Base-by-base conservation (phyloP, 805 yeast species). In the Candida manassasensis region DNA sequence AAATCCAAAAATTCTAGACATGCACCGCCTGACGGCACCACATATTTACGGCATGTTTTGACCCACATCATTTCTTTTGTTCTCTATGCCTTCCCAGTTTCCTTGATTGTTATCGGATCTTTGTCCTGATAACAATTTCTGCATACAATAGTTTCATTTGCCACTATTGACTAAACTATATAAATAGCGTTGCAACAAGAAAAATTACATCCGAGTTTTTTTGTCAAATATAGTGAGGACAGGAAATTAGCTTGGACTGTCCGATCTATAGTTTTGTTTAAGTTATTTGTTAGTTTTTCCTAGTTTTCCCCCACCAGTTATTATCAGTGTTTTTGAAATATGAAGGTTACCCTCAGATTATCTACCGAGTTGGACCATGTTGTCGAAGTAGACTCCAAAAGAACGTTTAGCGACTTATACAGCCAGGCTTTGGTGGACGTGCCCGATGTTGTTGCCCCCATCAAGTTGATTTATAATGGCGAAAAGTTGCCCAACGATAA, bases 331-430 rank as follows among this genome's bases (percentile, higher is more conserved):
- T 8, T 24, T 13, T 27, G 6, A 27, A 47, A 27, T 25, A 74
- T 74, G 80, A 73, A 70, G 50, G 67, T 73, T 29, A 63, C 69
- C 18, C 62, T 74, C 50, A 68, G 74, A 55, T 55, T 69, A 42
- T 56, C 71, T 16, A 67, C 74, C 15, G 74, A 69, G 32, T 44
- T 55, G 31, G 58, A 67, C 9, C 71, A 64, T 50, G 47, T 66
- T 17, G 62, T 75, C n/a, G 32, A 29, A n/a, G n/a, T 29, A 6
- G 22, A 11, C 8, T 7, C 10, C 12, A 16, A n/a, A 9, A 14
- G 22, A 17, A 29, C 13, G 11, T 10, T 16, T 19, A 5, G 15
- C n/a, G 21, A 29, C n/a, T 29, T 29, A 19, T 29, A 29, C 12
- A n/a, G 21, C 7, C 19, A 29, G n/a, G 19, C 19, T 14, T 10